Base-by-base conservation (phyloP, 768 basidiomycete genomes). In the Lentinula aciculospora region DNA sequence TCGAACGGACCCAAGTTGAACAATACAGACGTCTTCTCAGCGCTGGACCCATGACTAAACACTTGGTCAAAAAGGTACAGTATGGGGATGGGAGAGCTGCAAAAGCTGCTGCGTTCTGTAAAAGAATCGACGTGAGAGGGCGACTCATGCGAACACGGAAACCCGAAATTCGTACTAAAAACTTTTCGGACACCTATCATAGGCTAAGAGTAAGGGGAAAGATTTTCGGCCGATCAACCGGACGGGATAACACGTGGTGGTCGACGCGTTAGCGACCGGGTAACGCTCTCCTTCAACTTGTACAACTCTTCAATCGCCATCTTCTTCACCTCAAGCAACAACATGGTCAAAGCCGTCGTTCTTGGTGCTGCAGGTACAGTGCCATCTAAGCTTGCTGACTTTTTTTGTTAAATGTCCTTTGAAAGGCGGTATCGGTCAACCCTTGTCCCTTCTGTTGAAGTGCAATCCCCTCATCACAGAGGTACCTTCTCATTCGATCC, bases 381-480 rank as follows among this genome's bases (percentile, higher is more conserved):
- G 36, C 31, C 51, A 56, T 57, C n/a, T n/a, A n/a, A n/a, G n/a
- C n/a, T n/a, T n/a, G n/a, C n/a, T 53, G 37, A 27, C 55, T 5
- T 56, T 68, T n/a, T 53, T 60, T 51, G 28, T 59, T 19, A 21
- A 48, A 32, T 47, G 53, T 40, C 27, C n/a, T 13, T 39, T 59
- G 54, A 9, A 62, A 93, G 94, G 93, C 72, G 95, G 95, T 72
- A 98, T 98, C 67, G 96, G 96, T 68, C 96, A 97, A 78, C 94
- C 95, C 60, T 79, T 98, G 71, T 84, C 95, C 21, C 87, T 98
- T 59, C 80, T 98, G 58, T 80, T 98, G 71, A 98, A 98, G 79
- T 70, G 76, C 51, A 94, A 93, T 76, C 82, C 88, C 25, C 76
- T 84, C 59, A 79, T 98, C 64, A 89, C 89, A 56, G 81, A 88